These are phyloP conservation scores for Phytophthora multivora DNA, from an alignment of 352 stramenopile genomes.

Conservation along the genomic window DNA sequence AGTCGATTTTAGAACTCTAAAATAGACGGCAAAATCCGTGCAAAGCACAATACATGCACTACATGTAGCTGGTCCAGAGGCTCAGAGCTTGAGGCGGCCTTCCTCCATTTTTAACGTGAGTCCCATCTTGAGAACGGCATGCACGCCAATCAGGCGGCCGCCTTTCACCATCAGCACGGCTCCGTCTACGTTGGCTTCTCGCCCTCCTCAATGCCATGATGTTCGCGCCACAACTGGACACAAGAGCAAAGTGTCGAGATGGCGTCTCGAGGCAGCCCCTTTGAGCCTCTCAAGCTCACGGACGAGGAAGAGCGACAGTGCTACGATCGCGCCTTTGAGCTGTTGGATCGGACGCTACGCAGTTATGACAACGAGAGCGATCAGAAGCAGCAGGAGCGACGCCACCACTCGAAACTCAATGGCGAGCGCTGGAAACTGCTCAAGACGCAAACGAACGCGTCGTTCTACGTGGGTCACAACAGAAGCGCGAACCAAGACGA, in stretches of 20 bases:
- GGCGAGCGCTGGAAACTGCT: slow-evolving; percentile 29
- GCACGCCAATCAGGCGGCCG: slow-evolving; percentile 3
- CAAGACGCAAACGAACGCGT: slow-evolving; percentile 26
- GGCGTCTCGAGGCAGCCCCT: slow-evolving; percentile 10
- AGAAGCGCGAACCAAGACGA: background rate
- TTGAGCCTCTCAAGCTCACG: slow-evolving; percentile 13
- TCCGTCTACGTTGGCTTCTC: background rate
- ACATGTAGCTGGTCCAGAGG: no score
- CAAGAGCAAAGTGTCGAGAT: background rate
- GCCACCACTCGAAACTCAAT: slow-evolving; percentile 26
- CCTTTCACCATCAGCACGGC: slow-evolving; percentile 5
- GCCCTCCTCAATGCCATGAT: slow-evolving; percentile 10
- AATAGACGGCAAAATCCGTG: no score
- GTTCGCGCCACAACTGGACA: slow-evolving; percentile 12
- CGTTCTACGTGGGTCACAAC: slow-evolving; percentile 25
- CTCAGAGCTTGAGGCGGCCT: background rate
- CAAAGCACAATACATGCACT: no score
- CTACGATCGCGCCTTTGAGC: slow-evolving; percentile 25
- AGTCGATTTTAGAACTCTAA: no score
- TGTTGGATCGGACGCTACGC: slow-evolving; percentile 33
- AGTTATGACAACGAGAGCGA: slow-evolving; percentile 23
- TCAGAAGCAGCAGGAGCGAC: background rate
- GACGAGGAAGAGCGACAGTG: slow-evolving; percentile 17
- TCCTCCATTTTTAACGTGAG: background rate
- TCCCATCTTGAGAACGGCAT: background rate